Evolutionary conservation across 2,329 filamentous ascomycete genomes (phyloP).

Genomic region (Alternaria arborescens): DNA sequence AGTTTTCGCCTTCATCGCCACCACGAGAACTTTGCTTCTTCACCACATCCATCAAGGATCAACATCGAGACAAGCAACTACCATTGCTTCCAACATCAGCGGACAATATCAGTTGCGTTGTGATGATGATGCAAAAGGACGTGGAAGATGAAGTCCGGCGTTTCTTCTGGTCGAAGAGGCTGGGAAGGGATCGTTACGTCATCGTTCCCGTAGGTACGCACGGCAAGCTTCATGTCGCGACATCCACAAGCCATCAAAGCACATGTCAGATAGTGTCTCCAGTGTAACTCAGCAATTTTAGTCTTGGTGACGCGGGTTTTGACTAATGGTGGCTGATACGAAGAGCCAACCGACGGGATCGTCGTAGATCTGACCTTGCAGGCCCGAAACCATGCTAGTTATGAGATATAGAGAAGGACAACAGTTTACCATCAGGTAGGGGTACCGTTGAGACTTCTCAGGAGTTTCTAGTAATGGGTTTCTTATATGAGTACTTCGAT

Average conservation of each 20-base stretch:
- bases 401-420: neutral
- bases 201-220: neutral
- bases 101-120: neutral
- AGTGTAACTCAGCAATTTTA: neutral
- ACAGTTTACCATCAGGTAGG: neutral
- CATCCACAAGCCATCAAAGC: neutral
- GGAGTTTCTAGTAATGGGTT: neutral
- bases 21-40: neutral
- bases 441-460: neutral
- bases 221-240: neutral
- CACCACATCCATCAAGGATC: neutral
- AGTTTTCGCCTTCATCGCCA: slow-evolving; percentile 4
- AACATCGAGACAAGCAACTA: neutral
- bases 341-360: neutral
- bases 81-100: neutral
- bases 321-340: neutral
- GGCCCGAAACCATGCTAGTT: neutral
- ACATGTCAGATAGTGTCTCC: neutral
- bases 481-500: neutral
- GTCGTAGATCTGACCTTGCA: neutral
- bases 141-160: neutral
- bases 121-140: neutral
- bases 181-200: neutral
- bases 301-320: neutral
- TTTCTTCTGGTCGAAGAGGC: neutral